Evolutionary conservation across 140 eudicot genomes (phyloP).

Genomic region (Flaveria floridana): DNA sequence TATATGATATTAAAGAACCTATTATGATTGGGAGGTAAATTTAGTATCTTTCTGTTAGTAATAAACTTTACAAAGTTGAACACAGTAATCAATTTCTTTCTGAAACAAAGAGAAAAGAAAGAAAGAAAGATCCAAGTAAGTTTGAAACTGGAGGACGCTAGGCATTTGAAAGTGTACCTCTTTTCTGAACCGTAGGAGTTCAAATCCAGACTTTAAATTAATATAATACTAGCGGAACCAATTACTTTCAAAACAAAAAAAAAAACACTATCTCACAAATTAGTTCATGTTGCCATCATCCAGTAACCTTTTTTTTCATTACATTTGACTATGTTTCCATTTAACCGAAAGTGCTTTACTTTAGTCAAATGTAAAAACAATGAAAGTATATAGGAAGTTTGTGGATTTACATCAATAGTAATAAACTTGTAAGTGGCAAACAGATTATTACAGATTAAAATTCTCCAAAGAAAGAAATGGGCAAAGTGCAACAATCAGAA

Average conservation of each 20-base stretch:
- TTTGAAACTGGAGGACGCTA: no score
- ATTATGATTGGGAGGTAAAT: neutral
- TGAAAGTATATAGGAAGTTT: neutral
- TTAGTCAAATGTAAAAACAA: neutral
- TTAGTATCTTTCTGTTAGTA: neutral
- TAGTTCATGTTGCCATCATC: neutral
- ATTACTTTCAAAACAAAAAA: neutral
- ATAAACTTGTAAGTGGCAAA: no score
- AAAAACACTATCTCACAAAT: neutral
- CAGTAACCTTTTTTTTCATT: neutral
- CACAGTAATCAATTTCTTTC: neutral
- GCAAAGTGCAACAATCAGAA: neutral
- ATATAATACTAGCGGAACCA: slow-evolving; percentile 1
- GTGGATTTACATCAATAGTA: neutral
- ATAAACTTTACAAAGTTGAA: neutral
- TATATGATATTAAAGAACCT: neutral
- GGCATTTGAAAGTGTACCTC: neutral
- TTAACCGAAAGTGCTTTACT: neutral
- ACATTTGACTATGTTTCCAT: neutral
- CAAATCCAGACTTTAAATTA: neutral
- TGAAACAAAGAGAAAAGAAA: neutral
- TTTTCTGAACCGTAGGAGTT: neutral
- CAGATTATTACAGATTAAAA: neutral
- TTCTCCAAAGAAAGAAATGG: neutral
- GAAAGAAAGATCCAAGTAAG: neutral